Conservation (phyloP, 2,329 filamentous ascomycete species). For the Colletotrichum tabaci region DNA sequence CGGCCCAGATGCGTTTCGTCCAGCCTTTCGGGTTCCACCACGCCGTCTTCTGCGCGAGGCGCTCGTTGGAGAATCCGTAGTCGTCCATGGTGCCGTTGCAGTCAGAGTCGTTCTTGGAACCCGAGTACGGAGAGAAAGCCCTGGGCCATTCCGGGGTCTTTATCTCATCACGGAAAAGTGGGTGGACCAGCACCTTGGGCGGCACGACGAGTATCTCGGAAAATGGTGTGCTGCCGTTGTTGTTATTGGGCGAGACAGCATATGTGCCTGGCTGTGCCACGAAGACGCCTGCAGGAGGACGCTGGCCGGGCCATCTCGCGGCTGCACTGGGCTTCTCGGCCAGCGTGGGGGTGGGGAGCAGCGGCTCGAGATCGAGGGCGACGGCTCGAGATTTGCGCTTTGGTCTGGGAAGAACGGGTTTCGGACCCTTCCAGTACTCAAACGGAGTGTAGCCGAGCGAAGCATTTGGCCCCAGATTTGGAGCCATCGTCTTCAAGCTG, state of each 20-base stretch:
- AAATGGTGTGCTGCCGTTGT: constrained; percentile 31
- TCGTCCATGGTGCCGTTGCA: constrained; percentile 33
- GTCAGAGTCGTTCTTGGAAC: constrained; percentile 30
- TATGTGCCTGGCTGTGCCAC: constrained; percentile 39
- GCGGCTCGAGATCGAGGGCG: constrained; percentile 31
- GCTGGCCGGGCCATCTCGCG: constrained; percentile 36
- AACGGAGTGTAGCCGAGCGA: constrained; percentile 46
- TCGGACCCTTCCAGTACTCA: constrained; percentile 48
- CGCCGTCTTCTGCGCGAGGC: constrained; percentile 14
- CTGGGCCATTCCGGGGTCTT: constrained; percentile 40
- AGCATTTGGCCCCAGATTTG: constrained; percentile 33
- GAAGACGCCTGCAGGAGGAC: constrained; percentile 21
- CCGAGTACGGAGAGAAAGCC: constrained; percentile 31
- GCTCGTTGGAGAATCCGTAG: constrained; percentile 27
- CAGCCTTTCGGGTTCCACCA: constrained; percentile 66
- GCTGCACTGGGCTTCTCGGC: constrained; percentile 21
- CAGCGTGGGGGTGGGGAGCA: constrained; percentile 35
- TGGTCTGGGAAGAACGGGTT: constrained; percentile 36
- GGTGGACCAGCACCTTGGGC: constrained; percentile 38
- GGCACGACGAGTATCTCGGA: constrained; percentile 38
- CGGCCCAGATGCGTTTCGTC: constrained; percentile 66
- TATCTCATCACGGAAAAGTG: constrained; percentile 40
- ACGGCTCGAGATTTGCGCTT: constrained; percentile 34
- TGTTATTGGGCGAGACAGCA: constrained; percentile 19
- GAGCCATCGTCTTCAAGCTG: constrained; percentile 38